Conservation (phyloP, 495 filamentous ascomycete species). For the Tuber calosporum region DNA sequence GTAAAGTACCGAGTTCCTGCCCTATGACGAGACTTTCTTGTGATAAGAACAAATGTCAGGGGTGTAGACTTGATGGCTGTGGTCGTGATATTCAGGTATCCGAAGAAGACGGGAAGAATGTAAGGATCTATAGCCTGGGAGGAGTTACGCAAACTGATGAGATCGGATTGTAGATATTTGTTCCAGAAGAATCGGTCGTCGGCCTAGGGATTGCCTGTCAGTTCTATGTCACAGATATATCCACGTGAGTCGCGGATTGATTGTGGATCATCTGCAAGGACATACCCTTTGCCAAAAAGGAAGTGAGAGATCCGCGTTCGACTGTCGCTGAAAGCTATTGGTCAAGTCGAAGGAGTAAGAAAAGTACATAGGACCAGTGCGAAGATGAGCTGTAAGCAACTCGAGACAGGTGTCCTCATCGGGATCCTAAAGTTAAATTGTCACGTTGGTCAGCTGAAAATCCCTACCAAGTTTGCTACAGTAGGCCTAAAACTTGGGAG, state of each 20-base stretch:
- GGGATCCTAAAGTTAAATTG: conserved; percentile 49
- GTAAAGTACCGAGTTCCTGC: conserved; percentile 92
- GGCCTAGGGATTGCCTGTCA: conserved; percentile 44
- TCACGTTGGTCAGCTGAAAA: background rate
- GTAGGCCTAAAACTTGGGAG: background rate
- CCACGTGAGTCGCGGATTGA: background rate
- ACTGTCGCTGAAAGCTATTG: conserved; percentile 88
- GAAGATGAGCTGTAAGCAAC: conserved; percentile 68
- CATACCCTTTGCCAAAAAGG: conserved; percentile 71
- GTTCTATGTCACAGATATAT: conserved; percentile 4
- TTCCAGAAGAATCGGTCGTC: conserved; percentile 99
- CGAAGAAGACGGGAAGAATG: conserved; percentile 89
- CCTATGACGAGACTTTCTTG: conserved; percentile 73
- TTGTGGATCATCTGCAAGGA: background rate
- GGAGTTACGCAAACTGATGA: conserved; percentile 70
- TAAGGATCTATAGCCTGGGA: conserved; percentile 64
- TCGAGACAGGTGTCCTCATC: conserved; percentile 88
- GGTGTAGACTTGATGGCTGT: conserved; percentile 74
- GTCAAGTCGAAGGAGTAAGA: conserved; percentile 94
- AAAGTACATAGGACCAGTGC: conserved; percentile 88
- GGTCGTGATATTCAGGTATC: conserved; percentile 78
- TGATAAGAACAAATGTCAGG: conserved; percentile 79
- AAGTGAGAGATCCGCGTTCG: conserved; percentile 56
- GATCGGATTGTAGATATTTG: conserved; percentile 76
- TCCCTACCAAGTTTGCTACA: background rate